Percentiles rank a stretch among this genome's conserved stretches.
phyloP scores from a whole-genome alignment of 805 yeast genomes.

The Priceomyces fermenticarens region DNA sequence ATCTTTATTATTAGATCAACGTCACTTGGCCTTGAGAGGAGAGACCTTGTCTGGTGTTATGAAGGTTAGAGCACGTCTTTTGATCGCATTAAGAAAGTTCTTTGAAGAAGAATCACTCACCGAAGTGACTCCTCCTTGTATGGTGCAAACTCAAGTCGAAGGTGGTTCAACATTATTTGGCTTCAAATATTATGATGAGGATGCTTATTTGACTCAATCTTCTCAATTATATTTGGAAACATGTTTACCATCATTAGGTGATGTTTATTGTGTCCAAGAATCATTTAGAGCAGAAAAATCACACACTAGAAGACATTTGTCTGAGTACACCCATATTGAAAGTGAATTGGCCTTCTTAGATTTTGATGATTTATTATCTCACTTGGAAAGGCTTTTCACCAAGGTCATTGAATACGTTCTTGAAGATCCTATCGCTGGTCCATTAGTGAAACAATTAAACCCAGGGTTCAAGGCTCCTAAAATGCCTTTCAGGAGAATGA shows the following conservation, averaged over 20 bases:
- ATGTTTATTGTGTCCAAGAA: constrained; percentile 95
- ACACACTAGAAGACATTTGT: constrained; percentile 96
- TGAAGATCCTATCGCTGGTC: constrained; percentile 91
- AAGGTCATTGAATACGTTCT: constrained; percentile 69
- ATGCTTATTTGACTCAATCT: constrained; percentile 93
- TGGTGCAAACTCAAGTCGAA: constrained; percentile 99
- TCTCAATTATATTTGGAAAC: constrained; percentile 97
- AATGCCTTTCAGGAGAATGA: constrained; percentile 87
- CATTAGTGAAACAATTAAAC: constrained; percentile 85
- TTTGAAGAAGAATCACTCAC: constrained; percentile 69
- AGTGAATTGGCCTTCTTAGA: constrained; percentile 85
- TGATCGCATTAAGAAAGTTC: constrained; percentile 72
- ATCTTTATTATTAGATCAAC: constrained; percentile 84
- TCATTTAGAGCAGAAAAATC: constrained; percentile 99
- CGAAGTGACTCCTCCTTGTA: constrained; percentile 98
- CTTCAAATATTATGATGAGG: constrained; percentile 93
- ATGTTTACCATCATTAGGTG: constrained; percentile 93
- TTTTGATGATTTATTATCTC: constrained; percentile 82
- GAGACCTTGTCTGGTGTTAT: constrained; percentile 89
- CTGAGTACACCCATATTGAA: constrained; percentile 97
- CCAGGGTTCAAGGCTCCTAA: constrained; percentile 83
- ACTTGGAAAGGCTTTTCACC: constrained; percentile 77
- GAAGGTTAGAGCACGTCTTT: constrained; percentile 86
- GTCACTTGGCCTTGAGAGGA: constrained; percentile 96
- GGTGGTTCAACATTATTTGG: constrained; percentile 97